A percentile compares a stretch with the other conserved stretches of the same genome.
phyloP scores from a whole-genome alignment of 495 filamentous ascomycete species.

The Trichoderma orchidacearum region DNA sequence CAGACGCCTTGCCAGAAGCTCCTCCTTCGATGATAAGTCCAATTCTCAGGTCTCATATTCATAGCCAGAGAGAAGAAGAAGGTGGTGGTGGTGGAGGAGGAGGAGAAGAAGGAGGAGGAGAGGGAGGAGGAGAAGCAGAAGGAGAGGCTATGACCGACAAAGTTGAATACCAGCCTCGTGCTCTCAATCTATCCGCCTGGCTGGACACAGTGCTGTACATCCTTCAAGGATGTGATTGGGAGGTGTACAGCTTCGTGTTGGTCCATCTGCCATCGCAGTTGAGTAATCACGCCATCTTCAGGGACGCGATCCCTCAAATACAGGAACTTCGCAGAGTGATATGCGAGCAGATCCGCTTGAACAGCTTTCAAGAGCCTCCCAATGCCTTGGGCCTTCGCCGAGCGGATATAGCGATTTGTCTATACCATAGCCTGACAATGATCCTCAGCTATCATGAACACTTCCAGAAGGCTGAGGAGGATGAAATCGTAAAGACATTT shows the following conservation, averaged over 20 bases:
- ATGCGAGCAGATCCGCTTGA: slow-evolving; percentile 67
- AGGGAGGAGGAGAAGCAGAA: not conserved
- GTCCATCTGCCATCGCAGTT: slow-evolving; percentile 81
- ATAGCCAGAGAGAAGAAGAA: not conserved
- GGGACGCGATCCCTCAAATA: slow-evolving; percentile 53
- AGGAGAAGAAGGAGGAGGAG: no score
- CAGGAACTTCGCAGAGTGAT: slow-evolving; percentile 61
- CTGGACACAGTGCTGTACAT: slow-evolving; percentile 60
- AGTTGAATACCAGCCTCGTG: slow-evolving; percentile 2
- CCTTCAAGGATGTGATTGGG: slow-evolving; percentile 77
- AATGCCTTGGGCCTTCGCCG: slow-evolving; percentile 63
- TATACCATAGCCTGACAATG: slow-evolving; percentile 74
- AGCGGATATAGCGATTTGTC: slow-evolving; percentile 73
- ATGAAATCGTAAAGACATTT: slow-evolving; percentile 78
- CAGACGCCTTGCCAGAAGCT: slow-evolving; percentile 32
- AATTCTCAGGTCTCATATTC: slow-evolving; percentile 19
- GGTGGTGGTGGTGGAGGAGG: no score
- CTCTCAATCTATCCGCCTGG: slow-evolving; percentile 60
- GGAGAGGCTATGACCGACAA: slow-evolving; percentile 9
- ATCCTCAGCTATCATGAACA: slow-evolving; percentile 76
- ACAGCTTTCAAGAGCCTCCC: slow-evolving; percentile 63
- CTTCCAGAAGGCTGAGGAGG: slow-evolving; percentile 74
- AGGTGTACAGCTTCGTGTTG: slow-evolving; percentile 82
- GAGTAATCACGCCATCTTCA: slow-evolving; percentile 78
- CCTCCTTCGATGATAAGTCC: slow-evolving; percentile 27